phyloP scores from a whole-genome alignment of 805 yeast genomes.

The Suhomyces tanzawaensis region DNA sequence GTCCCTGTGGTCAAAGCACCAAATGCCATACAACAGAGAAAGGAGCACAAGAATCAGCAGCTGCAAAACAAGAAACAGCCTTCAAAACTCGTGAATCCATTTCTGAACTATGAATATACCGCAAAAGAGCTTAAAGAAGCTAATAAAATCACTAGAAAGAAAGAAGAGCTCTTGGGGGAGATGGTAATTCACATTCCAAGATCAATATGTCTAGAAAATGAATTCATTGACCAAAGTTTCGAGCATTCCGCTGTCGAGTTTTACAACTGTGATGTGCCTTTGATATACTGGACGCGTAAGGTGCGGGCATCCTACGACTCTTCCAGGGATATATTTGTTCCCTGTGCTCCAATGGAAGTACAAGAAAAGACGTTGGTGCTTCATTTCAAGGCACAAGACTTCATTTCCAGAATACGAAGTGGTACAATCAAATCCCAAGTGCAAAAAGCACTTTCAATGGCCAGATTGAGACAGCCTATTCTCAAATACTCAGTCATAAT shows the following conservation, averaged over 20 bases:
- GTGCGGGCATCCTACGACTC: conserved; percentile 49
- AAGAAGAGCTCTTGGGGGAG: conserved; percentile 49
- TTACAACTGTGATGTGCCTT: conserved; percentile 33
- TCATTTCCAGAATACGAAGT: conserved; percentile 26
- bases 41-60: neutral
- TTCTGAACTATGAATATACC: conserved; percentile 15
- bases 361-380: conserved; percentile 47
- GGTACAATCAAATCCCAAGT: conserved; percentile 10
- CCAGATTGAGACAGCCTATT: conserved; percentile 16
- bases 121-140: conserved; percentile 33
- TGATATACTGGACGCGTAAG: conserved; percentile 52
- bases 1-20: neutral
- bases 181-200: conserved; percentile 47
- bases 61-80: neutral
- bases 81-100: conserved; percentile 4
- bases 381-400: conserved; percentile 45
- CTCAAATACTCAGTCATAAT: conserved; percentile 36
- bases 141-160: conserved; percentile 39
- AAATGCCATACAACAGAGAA: no score
- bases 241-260: conserved; percentile 22
- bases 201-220: conserved; percentile 21
- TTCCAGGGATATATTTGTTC: conserved; percentile 52
- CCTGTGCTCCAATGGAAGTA: conserved; percentile 39
- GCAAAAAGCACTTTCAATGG: conserved; percentile 10
- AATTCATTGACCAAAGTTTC: conserved; percentile 9